Evolutionary conservation across 208 protist species (phyloP).

Genomic region (Trypanosoma scelopori): DNA sequence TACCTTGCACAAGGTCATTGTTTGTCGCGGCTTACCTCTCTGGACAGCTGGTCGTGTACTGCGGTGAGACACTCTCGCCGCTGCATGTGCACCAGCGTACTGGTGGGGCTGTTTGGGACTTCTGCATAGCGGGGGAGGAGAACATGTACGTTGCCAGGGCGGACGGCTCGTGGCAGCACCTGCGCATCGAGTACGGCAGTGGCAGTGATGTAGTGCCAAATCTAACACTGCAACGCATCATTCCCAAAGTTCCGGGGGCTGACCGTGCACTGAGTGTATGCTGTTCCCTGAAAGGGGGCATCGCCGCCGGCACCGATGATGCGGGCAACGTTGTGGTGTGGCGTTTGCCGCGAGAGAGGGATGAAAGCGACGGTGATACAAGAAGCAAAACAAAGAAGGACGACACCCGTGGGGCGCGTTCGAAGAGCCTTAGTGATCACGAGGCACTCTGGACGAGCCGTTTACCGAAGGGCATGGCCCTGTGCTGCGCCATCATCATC

Average conservation of each 20-base stretch:
- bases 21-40: constrained; percentile 77
- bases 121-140: constrained; percentile 36
- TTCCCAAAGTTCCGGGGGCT: constrained; percentile 72
- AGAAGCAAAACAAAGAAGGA: too few species aligned
- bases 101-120: constrained; percentile 81
- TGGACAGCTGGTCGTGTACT: constrained; percentile 81
- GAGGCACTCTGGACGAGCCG: constrained; percentile 70
- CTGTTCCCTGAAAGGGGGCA: constrained; percentile 16
- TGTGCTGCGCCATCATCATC: constrained; percentile 56
- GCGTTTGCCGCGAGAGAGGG: constrained; percentile 35
- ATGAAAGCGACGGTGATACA: neutral
- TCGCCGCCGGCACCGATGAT: constrained; percentile 79
- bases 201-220: neutral
- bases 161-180: constrained; percentile 55
- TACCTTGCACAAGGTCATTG: constrained; percentile 21
- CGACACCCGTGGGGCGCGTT: neutral
- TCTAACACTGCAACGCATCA: constrained; percentile 62
- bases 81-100: constrained; percentile 75
- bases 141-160: constrained; percentile 34
- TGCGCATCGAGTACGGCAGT: constrained; percentile 30
- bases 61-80: constrained; percentile 64
- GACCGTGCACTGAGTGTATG: constrained; percentile 81
- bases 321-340: constrained; percentile 78
- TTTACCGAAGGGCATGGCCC: constrained; percentile 70
- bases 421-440: constrained; percentile 46